These are phyloP conservation scores for Andrographis paniculata DNA, from an alignment of 305 asterid genomes.

Conservation along the genomic window DNA sequence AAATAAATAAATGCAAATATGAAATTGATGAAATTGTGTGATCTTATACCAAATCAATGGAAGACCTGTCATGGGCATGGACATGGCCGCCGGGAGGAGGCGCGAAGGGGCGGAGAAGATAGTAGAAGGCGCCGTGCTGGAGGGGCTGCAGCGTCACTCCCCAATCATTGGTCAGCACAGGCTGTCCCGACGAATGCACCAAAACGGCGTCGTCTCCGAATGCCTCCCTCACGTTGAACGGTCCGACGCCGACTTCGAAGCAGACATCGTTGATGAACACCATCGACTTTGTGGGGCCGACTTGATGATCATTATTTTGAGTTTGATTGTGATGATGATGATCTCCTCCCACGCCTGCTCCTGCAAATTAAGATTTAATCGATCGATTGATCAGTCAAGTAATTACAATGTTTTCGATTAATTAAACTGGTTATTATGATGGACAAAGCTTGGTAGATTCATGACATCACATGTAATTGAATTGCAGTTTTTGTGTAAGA, in stretches of 20 bases:
- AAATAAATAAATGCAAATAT: not conserved
- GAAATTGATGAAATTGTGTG: not conserved
- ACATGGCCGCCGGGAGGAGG: conserved; percentile 18
- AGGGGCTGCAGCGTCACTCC: conserved; percentile 75
- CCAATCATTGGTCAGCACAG: conserved; percentile 75
- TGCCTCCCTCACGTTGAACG: conserved; percentile 66
- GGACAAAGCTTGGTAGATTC: no score
- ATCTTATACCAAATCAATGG: conserved; percentile 50
- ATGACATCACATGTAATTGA: not conserved
- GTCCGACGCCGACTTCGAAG: conserved; percentile 64
- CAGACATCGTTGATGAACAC: conserved; percentile 89
- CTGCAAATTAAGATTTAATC: no score
- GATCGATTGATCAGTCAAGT: no score
- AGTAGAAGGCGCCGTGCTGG: conserved; percentile 75
- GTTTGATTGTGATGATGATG: no score
- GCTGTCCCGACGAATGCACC: conserved; percentile 66
- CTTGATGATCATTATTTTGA: no score
- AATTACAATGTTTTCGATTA: no score
- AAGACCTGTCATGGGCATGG: conserved; percentile 18
- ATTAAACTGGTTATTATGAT: no score
- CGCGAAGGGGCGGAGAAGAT: conserved; percentile 55
- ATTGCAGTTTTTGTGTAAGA: not conserved
- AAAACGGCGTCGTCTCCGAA: conserved; percentile 84
- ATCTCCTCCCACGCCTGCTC: conserved; percentile 45
- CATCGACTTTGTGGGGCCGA: conserved; percentile 43